Evolutionary conservation across 371 early-diverging fungal species (phyloP), one percentile per base, ranked within the genome.

Genomic region (Mucor indicus): DNA sequence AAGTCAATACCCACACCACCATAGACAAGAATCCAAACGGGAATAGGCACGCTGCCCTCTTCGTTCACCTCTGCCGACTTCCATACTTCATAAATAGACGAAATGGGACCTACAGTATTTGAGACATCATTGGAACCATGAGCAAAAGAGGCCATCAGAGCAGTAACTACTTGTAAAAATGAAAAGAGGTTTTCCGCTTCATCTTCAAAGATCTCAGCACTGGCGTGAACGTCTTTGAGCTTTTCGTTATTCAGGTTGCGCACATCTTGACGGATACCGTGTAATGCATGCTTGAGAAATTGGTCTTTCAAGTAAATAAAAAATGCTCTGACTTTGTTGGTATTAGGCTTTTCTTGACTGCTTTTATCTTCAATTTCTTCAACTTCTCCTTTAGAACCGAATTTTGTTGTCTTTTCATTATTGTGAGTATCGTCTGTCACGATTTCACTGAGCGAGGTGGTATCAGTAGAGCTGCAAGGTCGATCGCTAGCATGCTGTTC

Each of bases 91-190:
- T 72, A 89, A 25, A 93, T 84, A 23, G 67, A 52, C 21, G 68
- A 50, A 22, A 91, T 55, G 1, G 94, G 93, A 13, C 94, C 93
- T 40, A 91, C 79, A 27, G 91, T 91, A 55, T 93, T 93, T 47
- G 92, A 83, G 8, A 93, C 90, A 63, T 93, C 93, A 62, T 93
- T 93, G 37, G 90, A 85, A 43, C 94, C 94, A 70, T 93, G 94
- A 38, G 90, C 83, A 68, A 93, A 92, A 37, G 92, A 92, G 16
- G 91, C 84, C 44, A 90, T 81, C 51, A 83, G 75, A n/a, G 93
- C 87, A 10, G 93, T 91, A 40, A 89, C 59, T 52, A 93, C 79
- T 67, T 93, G 94, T 27, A 93, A 75, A 62, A 88, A 85, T 8
- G 87, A 84, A 77, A 87, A 93, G 49, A 93, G 79, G 44, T 82